phyloP scores from a whole-genome alignment of 2,329 filamentous ascomycete species.

The Trichoderma hamatum region DNA sequence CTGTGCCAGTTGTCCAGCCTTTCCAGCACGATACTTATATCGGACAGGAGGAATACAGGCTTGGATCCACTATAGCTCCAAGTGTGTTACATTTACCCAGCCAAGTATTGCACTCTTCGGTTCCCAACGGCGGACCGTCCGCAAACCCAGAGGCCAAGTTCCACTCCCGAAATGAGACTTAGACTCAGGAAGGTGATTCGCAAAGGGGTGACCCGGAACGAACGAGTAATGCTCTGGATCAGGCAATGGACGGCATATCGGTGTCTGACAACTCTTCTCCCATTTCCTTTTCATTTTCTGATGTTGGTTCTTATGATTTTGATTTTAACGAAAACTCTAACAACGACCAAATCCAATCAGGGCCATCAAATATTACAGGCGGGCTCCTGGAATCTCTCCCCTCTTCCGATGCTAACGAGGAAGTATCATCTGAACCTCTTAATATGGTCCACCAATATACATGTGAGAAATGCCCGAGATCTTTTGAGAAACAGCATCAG shows the following conservation, averaged over 20 bases:
- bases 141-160: not conserved
- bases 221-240: slow-evolving; percentile 1
- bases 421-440: not conserved
- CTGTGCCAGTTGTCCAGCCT: not conserved
- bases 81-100: not conserved
- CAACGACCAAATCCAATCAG: not conserved
- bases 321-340: not conserved
- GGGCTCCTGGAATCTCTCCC: not conserved
- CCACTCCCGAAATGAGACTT: slow-evolving; percentile 11
- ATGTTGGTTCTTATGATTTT: not conserved
- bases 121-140: not conserved
- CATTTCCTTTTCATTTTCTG: not conserved
- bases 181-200: slow-evolving; percentile 9
- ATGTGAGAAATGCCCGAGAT: not conserved
- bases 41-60: not conserved
- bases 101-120: not conserved
- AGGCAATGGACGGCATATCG: not conserved
- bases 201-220: not conserved
- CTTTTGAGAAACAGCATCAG: not conserved
- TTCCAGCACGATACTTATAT: no score
- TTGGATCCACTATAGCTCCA: not conserved
- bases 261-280: not conserved
- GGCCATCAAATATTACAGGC: not conserved
- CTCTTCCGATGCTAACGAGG: not conserved
- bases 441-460: not conserved